A percentile compares a stretch with the other conserved stretches of the same genome.
phyloP scores from a whole-genome alignment of 208 protist genomes.

The Endotrypanum monterogeii region DNA sequence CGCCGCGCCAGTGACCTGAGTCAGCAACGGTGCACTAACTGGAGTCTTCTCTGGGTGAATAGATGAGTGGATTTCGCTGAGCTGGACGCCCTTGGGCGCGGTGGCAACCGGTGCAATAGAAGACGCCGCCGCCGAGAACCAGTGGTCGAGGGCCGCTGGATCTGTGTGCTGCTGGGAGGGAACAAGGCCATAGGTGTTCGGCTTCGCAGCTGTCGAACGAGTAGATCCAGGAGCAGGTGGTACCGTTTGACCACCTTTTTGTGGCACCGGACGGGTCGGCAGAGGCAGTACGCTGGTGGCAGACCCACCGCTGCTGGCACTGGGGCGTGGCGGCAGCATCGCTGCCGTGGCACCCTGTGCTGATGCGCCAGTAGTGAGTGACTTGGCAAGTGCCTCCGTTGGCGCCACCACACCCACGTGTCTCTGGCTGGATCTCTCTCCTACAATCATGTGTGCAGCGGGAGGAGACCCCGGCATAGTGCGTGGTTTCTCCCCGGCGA shows the following conservation, averaged over 20 bases:
- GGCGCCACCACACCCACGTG: neutral
- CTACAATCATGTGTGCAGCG: neutral
- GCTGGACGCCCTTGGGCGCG: slow-evolving; percentile 36
- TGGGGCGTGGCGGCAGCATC: neutral
- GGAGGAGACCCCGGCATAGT: neutral
- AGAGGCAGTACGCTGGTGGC: neutral
- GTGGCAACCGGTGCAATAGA: slow-evolving; percentile 27
- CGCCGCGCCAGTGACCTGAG: neutral
- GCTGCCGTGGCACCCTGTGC: neutral
- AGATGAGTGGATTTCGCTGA: slow-evolving; percentile 29
- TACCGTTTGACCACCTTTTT: neutral
- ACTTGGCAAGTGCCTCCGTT: neutral
- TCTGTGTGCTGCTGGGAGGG: slow-evolving; percentile 22
- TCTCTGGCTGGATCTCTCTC: neutral
- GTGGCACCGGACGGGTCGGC: neutral
- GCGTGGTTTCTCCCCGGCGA: neutral
- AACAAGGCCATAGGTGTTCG: slow-evolving; percentile 42
- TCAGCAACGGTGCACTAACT: neutral
- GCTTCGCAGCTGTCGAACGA: slow-evolving; percentile 16
- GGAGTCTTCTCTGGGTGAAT: neutral
- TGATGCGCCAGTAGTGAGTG: too few relatives aligned
- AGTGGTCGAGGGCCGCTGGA: slow-evolving; percentile 13
- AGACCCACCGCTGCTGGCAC: neutral
- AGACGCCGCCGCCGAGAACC: slow-evolving; percentile 17
- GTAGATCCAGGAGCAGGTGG: neutral